phyloP scores from a whole-genome alignment of 805 yeast genomes.

The Candida ipomoeae region DNA sequence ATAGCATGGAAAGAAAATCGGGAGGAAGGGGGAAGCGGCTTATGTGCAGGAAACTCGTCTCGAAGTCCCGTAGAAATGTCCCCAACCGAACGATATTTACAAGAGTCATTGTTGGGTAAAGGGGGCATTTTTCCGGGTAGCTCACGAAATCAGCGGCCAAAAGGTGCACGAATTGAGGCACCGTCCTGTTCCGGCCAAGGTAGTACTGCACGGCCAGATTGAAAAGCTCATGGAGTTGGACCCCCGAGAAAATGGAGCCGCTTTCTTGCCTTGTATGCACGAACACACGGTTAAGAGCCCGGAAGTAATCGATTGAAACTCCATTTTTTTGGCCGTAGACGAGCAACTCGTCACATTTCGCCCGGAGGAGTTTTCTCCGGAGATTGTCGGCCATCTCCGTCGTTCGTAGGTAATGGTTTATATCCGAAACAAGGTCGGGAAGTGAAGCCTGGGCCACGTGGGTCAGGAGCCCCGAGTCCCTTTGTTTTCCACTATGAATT shows the following conservation, averaged over 20 bases:
- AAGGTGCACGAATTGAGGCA: conserved; percentile 28
- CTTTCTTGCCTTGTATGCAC: conserved; percentile 13
- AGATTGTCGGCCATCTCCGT: conserved; percentile 22
- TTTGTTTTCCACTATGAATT: background rate
- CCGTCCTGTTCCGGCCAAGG: conserved; percentile 4
- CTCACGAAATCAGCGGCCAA: conserved; percentile 20
- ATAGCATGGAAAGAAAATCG: conserved; percentile 17
- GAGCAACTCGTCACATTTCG: conserved; percentile 20
- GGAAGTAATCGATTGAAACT: conserved; percentile 13
- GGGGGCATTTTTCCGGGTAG: background rate
- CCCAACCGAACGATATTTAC: conserved; percentile 29
- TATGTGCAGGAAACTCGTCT: conserved; percentile 9
- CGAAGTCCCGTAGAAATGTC: conserved; percentile 11
- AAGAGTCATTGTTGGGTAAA: conserved; percentile 19
- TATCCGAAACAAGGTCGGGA: conserved; percentile 6
- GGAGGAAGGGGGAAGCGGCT: conserved; percentile 7
- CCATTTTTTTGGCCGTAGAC: conserved; percentile 4
- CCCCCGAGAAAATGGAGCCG: conserved; percentile 4
- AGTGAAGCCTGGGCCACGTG: background rate
- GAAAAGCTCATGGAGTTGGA: conserved; percentile 16
- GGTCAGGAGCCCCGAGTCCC: background rate
- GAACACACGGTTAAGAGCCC: conserved; percentile 20
- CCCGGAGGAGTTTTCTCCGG: conserved; percentile 17
- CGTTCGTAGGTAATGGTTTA: conserved; percentile 27
- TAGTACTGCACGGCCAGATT: conserved; percentile 16